phyloP scores from a whole-genome alignment of 768 basidiomycete species.

The Lactarius sp. region DNA sequence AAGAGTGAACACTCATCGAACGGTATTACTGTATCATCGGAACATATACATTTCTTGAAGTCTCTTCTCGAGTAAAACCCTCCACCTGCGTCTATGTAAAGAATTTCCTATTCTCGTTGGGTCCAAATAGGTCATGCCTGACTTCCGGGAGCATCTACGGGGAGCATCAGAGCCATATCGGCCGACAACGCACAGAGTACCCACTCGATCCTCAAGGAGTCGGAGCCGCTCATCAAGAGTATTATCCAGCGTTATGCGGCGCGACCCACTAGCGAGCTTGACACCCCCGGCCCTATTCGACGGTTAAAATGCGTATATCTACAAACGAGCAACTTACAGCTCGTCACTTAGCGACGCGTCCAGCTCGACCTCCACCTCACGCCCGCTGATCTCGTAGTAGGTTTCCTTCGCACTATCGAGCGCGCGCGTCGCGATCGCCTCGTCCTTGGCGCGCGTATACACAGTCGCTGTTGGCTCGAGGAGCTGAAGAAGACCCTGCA shows the following conservation, averaged over 20 bases:
- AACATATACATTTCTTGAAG: slow-evolving; percentile 7
- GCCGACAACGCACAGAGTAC: slow-evolving; percentile 27
- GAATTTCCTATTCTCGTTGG: slow-evolving; percentile 90
- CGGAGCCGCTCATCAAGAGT: slow-evolving; percentile 88
- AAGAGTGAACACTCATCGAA: not conserved
- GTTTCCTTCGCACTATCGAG: slow-evolving; percentile 54
- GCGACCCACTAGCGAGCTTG: slow-evolving; percentile 62
- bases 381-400: slow-evolving; percentile 78
- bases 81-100: slow-evolving; percentile 45
- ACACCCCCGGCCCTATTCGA: slow-evolving; percentile 74
- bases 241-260: slow-evolving; percentile 88
- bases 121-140: slow-evolving; percentile 80
- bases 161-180: not conserved
- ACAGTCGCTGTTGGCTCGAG: slow-evolving; percentile 71
- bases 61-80: not conserved
- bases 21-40: not conserved
- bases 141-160: slow-evolving; percentile 93
- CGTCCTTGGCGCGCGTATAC: slow-evolving; percentile 63
- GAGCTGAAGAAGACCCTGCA: slow-evolving; percentile 80
- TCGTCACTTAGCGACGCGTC: slow-evolving; percentile 62
- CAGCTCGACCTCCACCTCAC: slow-evolving; percentile 52
- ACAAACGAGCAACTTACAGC: slow-evolving; percentile 41
- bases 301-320: not conserved
- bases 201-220: slow-evolving; percentile 83
- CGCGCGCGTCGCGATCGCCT: slow-evolving; percentile 55